A percentile compares a stretch with the other conserved stretches of the same genome.
Conservation (phyloP, 2,329 filamentous ascomycete genomes). For the Onygena corvina region DNA sequence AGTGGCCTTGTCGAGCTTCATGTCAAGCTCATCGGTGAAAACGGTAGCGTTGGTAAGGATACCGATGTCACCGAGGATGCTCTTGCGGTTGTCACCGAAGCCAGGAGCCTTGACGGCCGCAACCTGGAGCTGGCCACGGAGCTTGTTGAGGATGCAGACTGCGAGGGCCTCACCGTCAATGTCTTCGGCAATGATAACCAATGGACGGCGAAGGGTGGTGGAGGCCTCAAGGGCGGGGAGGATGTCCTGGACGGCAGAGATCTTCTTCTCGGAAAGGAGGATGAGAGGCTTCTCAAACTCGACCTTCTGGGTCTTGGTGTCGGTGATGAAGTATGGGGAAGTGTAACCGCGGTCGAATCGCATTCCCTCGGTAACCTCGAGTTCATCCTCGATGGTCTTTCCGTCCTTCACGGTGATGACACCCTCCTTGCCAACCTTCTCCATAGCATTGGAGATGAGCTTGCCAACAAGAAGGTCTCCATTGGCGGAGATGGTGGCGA, state of each 20-base stretch:
- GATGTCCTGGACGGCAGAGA: slow-evolving; percentile 97
- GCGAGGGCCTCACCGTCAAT: slow-evolving; percentile 97
- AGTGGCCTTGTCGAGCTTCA: slow-evolving; percentile 98
- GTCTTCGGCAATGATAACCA: slow-evolving; percentile 98
- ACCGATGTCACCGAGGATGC: slow-evolving; percentile 90
- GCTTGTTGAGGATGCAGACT: slow-evolving; percentile 99
- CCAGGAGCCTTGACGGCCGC: slow-evolving; percentile 97
- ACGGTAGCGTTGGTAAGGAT: slow-evolving; percentile 94
- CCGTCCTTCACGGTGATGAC: slow-evolving; percentile 99
- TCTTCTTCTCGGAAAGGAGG: slow-evolving; percentile 99
- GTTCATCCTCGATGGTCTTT: slow-evolving; percentile 94
- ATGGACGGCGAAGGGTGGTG: slow-evolving; percentile 83
- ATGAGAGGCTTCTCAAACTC: slow-evolving; percentile 99
- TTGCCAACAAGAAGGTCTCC: slow-evolving; percentile 89
- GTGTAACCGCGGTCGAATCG: slow-evolving; percentile 98
- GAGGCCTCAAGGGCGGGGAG: slow-evolving; percentile 95
- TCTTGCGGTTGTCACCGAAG: slow-evolving; percentile 99
- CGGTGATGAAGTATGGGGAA: slow-evolving; percentile 99
- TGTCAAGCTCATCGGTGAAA: slow-evolving; percentile 95
- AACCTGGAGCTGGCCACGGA: slow-evolving; percentile 97
- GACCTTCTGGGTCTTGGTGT: slow-evolving; percentile 95
- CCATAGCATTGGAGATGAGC: slow-evolving; percentile 96
- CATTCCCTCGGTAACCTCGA: slow-evolving; percentile 99
- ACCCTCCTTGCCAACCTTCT: slow-evolving; percentile 99
- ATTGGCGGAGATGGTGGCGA: slow-evolving; percentile 96